phyloP scores from a whole-genome alignment of 176 grass and related monocot species.

The Oryza meyeriana region DNA sequence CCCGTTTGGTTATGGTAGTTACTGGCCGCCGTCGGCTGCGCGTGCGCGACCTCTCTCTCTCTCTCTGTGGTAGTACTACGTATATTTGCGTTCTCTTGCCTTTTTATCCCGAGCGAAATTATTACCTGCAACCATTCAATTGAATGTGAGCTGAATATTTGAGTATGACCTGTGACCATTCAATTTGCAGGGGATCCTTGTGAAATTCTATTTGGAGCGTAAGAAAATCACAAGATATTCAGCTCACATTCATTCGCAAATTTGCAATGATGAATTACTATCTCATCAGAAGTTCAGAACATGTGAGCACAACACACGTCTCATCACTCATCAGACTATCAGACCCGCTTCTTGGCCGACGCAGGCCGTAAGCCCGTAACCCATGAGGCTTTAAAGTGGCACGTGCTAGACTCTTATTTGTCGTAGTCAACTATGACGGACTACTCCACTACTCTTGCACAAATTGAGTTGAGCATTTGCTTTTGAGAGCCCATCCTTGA shows the following conservation, averaged over 20 bases:
- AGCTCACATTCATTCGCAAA: neutral
- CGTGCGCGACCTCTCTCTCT: neutral
- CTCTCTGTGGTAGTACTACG: no score
- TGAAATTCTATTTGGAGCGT: neutral
- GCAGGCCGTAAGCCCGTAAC: neutral
- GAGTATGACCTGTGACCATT: neutral
- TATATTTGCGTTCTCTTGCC: neutral
- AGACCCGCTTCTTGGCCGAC: neutral
- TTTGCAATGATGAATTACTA: neutral
- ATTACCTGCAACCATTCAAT: no score
- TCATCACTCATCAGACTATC: neutral
- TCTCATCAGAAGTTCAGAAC: neutral
- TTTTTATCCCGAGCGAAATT: constrained; percentile 24
- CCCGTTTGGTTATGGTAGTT: neutral
- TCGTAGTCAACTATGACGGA: neutral
- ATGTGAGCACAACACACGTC: neutral
- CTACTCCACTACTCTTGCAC: neutral
- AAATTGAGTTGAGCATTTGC: neutral
- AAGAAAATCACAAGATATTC: neutral
- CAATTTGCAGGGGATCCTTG: neutral
- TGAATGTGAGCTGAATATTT: neutral
- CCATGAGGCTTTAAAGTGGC: neutral
- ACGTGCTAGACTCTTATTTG: neutral
- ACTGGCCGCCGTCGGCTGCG: constrained; percentile 8
- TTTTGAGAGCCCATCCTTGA: neutral